Evolutionary conservation across 2,329 filamentous ascomycete genomes (phyloP), one percentile per base, ranked within the genome.

Genomic region (Aspergillus hiratsukae): DNA sequence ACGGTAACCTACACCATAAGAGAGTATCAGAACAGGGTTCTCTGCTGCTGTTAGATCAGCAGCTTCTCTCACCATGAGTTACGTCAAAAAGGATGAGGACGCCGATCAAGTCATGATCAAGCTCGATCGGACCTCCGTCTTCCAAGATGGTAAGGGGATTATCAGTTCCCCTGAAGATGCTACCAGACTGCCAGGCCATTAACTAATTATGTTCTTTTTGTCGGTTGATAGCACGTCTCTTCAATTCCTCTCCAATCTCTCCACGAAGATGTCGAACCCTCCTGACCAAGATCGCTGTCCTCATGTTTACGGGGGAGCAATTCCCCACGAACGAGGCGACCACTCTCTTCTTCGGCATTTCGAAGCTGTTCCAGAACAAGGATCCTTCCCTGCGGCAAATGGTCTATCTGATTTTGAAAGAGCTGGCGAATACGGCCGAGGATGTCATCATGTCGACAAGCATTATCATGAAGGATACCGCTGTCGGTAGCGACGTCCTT

Each of bases 381-480:
- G 94, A 99, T 87, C 89, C 92, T 69, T 93, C 91, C 68, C 83
- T 99, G 72, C 91, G 94, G 70, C 94, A 99, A 81, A 97, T 97
- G 92, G 93, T 99, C 52, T 96, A 97, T 79, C 83, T 97, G 64
- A 87, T 97, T 73, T 90, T 97, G 80, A 99, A 97, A 85, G 94
- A 99, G 83, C 83, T 99, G 69, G 91, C 93, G 65, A 86, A 87
- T 75, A 96, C 91, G 25, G 94, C 94, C 57, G 91, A 97, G 80
- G 94, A 99, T 82, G 95, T 97, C 63, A 99, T 99, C 74, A 97
- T 99, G 94, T 94, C 97, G 60, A 99, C 94, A 19, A 96, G 91
- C 77, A 97, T 93, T 66, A 97, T 99, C 67, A 99, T 97, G 94
- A 99, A 99, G 81, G 94, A 99, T 75, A 97, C 93, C 10, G 91